These are phyloP conservation scores for Trametes elegans DNA, from an alignment of 768 basidiomycete genomes.

Conservation along the genomic window DNA sequence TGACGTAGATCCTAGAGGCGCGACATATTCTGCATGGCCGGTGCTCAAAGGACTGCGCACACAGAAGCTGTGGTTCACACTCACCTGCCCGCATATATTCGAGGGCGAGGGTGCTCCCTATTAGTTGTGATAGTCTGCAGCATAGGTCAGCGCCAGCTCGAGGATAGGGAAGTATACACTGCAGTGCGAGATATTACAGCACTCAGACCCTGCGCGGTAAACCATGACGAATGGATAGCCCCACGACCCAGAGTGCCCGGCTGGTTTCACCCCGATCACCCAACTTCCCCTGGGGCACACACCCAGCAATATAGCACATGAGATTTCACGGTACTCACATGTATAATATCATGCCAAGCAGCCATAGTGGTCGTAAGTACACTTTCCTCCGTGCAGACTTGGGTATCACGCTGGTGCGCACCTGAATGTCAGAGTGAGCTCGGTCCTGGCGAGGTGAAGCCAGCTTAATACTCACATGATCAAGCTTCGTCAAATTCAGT, in stretches of 20 bases:
- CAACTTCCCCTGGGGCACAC: no score
- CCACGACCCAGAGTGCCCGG: no score
- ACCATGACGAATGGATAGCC: no score
- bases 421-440: constrained; percentile 37
- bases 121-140: constrained; percentile 72
- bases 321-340: constrained; percentile 62
- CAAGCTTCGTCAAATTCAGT: constrained; percentile 92
- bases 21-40: constrained; percentile 76
- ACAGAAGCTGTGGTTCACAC: constrained; percentile 20
- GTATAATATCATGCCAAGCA: constrained; percentile 91
- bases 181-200: no score
- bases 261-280: no score
- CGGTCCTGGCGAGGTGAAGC: background rate
- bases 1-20: constrained; percentile 89
- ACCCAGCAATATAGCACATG: background rate
- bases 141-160: background rate
- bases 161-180: background rate
- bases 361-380: constrained; percentile 84
- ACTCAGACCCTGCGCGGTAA: no score
- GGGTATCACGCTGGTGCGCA: constrained; percentile 72
- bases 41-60: background rate
- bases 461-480: constrained; percentile 53
- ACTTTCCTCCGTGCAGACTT: constrained; percentile 71
- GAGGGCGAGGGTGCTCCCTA: constrained; percentile 83
- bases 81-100: constrained; percentile 84